phyloP scores from a whole-genome alignment of 225 moss, liverwort and hornwort species.

The Pleurozium schreberi region DNA sequence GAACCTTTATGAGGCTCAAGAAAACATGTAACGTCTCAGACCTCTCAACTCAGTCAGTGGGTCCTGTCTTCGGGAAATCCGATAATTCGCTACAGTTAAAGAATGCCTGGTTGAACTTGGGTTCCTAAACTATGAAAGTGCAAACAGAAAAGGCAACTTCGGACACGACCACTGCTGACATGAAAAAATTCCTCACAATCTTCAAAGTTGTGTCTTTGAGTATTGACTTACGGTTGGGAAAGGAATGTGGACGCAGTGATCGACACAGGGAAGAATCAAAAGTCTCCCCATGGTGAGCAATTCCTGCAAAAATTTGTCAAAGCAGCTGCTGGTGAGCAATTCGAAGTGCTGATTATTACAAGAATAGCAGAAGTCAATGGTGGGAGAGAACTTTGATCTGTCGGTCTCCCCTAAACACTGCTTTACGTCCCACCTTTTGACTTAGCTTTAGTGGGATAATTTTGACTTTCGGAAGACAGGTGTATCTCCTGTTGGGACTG shows the following conservation, averaged over 20 bases:
- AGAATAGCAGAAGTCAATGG: not conserved
- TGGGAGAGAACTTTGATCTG: not conserved
- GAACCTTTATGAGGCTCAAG: not conserved
- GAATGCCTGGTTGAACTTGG: not conserved
- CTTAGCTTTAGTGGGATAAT: not conserved
- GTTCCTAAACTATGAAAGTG: not conserved
- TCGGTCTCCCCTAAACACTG: not conserved
- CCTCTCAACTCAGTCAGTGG: not conserved
- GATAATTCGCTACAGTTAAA: not conserved
- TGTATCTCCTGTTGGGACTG: not conserved
- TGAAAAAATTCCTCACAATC: not conserved
- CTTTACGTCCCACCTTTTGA: conserved; percentile 5
- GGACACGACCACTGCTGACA: not conserved
- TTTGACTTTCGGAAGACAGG: not conserved
- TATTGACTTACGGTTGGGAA: not conserved
- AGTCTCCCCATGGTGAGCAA: not conserved
- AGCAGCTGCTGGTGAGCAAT: not conserved
- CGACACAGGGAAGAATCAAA: not conserved
- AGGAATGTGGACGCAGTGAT: not conserved
- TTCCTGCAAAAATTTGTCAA: conserved; percentile 5
- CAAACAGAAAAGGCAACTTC: not conserved
- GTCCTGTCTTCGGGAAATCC: not conserved
- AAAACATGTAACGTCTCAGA: not conserved
- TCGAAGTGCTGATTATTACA: not conserved
- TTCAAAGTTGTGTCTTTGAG: not conserved